Percentiles rank a stretch among this genome's conserved stretches.
phyloP scores from a whole-genome alignment of 1,284 basidiomycete genomes.

The Agroathelia rolfsii region DNA sequence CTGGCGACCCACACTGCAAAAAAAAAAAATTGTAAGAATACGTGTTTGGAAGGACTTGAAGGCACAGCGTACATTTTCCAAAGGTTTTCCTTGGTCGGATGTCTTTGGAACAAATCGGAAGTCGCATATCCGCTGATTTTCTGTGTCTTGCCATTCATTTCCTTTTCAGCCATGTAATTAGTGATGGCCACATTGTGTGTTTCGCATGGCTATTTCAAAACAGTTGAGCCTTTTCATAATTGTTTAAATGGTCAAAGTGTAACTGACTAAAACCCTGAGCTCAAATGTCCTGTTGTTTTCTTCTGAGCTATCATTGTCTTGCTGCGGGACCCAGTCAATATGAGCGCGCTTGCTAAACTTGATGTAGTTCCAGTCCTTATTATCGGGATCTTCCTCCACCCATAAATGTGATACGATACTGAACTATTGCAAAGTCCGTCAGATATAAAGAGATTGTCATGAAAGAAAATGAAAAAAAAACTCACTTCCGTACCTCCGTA shows the following conservation, averaged over 20 bases:
- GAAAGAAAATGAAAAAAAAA: neutral
- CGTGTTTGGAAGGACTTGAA: neutral
- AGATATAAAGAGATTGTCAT: no score
- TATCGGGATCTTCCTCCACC: constrained; percentile 7
- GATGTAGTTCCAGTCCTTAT: constrained; percentile 15
- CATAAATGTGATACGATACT: constrained; percentile 2
- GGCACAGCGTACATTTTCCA: constrained; percentile 17
- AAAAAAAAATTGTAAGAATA: neutral
- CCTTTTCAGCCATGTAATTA: constrained; percentile 19
- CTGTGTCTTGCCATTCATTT: no score
- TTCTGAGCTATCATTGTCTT: no score
- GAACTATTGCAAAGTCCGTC: no score
- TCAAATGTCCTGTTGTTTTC: constrained; percentile 23
- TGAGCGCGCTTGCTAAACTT: constrained; percentile 4
- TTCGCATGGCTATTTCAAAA: constrained; percentile 11
- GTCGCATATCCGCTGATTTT: constrained; percentile 22
- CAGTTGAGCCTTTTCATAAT: neutral
- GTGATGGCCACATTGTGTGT: constrained; percentile 15
- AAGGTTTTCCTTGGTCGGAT: constrained; percentile 18
- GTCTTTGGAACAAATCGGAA: constrained; percentile 17
- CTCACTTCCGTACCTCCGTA: constrained; percentile 15
- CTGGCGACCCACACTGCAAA: constrained; percentile 19
- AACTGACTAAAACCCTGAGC: constrained; percentile 21
- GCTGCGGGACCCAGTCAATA: constrained; percentile 9
- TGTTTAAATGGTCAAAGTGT: neutral